Evolutionary conservation across 345 rosid genomes (phyloP), one percentile per base, ranked within the genome.

Genomic region (Brassica cretica): DNA sequence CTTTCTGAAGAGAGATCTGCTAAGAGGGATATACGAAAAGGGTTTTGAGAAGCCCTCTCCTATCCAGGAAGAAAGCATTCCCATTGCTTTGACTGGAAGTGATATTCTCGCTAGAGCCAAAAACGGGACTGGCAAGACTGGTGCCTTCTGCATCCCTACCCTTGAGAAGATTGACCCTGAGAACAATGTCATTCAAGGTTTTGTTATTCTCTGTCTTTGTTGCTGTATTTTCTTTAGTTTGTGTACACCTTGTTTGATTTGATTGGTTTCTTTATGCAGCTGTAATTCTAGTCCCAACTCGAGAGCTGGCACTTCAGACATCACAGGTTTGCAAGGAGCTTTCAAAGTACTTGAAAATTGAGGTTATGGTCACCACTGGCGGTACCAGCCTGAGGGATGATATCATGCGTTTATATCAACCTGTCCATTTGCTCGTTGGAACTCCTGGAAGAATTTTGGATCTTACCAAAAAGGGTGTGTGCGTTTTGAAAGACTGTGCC

Each of bases 21-120:
- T 92, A 9, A 92, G 90, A 82, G 99, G 98, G 75, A 96, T 96
- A 19, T 96, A 91, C 69, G 99, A 96, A 87, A 96, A 96, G 86
- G 99, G 99, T 27, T 96, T 96, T 82, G 98, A 96, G 88, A 88
- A 97, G 79, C 99, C 99, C 30, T 96, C 99, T 77, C 99, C 99
- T 7, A 93, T 96, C 70, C 99, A 96, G 79, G 99, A 96, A 87
- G 99, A 96, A 85, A 96, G 99, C 79, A 96, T 96, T 82, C 99
- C 99, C 15, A 93, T 96, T 86, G 99, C 99, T 77, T 88, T 96
- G 83, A 93, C 98, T 51, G 99, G 99, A 66, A 90, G 99, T 72
- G 99, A 96, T 84, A 93, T 96, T 81, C 99, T 96, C 77, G 99
- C 99, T 72, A 90, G 99, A 89, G 98, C 99, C 30, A 96, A 96